Percentiles rank a stretch among this genome's conserved stretches.
Conservation (phyloP, 805 yeast species). For the Teunomyces panamensis region DNA sequence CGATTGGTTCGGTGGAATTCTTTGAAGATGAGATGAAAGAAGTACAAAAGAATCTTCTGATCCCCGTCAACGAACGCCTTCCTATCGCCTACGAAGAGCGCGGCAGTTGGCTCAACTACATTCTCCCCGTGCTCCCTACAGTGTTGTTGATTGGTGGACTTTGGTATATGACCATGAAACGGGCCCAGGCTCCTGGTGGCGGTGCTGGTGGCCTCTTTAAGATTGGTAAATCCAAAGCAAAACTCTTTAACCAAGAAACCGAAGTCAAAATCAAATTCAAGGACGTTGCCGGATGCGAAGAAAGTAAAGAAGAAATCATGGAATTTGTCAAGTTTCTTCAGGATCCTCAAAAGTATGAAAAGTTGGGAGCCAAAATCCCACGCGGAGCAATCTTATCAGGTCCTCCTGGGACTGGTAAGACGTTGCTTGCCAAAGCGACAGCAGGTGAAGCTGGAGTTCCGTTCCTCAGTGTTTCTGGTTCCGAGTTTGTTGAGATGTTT, state of each 20-base stretch:
- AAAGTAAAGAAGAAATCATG: conserved; percentile 92
- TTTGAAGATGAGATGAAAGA: conserved; percentile 81
- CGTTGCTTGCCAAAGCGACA: conserved; percentile 87
- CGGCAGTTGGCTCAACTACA: conserved; percentile 58
- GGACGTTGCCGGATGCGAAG: conserved; percentile 94
- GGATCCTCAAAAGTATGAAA: conserved; percentile 80
- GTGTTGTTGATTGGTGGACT: conserved; percentile 76
- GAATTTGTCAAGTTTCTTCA: conserved; percentile 89
- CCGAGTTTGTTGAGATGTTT: conserved; percentile 96
- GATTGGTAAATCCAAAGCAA: conserved; percentile 76
- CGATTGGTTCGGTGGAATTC: conserved; percentile 82
- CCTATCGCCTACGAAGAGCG: conserved; percentile 76
- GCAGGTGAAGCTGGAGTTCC: conserved; percentile 98
- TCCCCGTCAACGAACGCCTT: conserved; percentile 66
- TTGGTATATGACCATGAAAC: conserved; percentile 57
- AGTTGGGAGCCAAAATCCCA: conserved; percentile 89
- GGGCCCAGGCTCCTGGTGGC: conserved; percentile 49
- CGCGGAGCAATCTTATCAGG: conserved; percentile 93
- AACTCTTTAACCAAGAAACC: conserved; percentile 76
- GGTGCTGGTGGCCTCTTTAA: conserved; percentile 66
- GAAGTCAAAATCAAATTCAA: conserved; percentile 78
- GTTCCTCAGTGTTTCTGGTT: conserved; percentile 85
- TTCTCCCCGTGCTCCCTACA: conserved; percentile 78
- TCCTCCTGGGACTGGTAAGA: conserved; percentile 97
- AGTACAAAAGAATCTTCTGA: conserved; percentile 65